Base-by-base conservation (phyloP, 179 eudicot genomes). In the Silene vulgaris region DNA sequence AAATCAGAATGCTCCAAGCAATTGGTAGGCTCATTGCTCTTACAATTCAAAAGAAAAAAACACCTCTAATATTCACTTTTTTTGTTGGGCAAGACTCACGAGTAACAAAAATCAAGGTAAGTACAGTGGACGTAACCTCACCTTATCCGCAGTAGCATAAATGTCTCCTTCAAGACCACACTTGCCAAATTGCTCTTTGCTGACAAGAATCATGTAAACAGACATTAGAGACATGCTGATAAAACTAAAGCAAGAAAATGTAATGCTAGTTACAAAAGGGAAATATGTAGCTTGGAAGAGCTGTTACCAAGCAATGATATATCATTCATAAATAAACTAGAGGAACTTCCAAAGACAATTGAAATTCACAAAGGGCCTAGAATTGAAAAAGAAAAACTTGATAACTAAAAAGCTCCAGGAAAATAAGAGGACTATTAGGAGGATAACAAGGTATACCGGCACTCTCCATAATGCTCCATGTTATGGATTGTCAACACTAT, bases 381-480 rank as follows among this genome's bases (percentile, higher is more conserved):
- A 62, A 2, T 29, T 6, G 30, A 23, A 37, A 76, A 13, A 56
- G 8, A 16, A 37, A 17, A 8, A 70, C 37, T 21, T 21, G 8
- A 70, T 28, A 37, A 28, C n/a, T 45, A 75, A 9, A 66, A 37
- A 50, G 69, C 43, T 57, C 67, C 65, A 43, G 0, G 63, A 54
- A 32, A 13, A 69, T 59, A n/a, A 19, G 2, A 23, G 60, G 29
- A 57, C 52, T 45, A 5, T 72, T 5, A 75, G 6, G 21, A 57
- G 9, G 64, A 30, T 37, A 43, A 29, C 17, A 45, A 8, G 59
- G 63, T 70, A 48, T 77, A 92, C 97, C 96, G 86, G 83, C 97
- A 90, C 65, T 92, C 97, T 77, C 97, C 97, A 69, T 92, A 88
- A 80, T 92, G 92, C 86, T 92, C 97, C 93, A 92, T 88, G 81